These are phyloP conservation scores for Cryptomeria japonica DNA, from an alignment of 75 land plant species.

Conservation along the genomic window DNA sequence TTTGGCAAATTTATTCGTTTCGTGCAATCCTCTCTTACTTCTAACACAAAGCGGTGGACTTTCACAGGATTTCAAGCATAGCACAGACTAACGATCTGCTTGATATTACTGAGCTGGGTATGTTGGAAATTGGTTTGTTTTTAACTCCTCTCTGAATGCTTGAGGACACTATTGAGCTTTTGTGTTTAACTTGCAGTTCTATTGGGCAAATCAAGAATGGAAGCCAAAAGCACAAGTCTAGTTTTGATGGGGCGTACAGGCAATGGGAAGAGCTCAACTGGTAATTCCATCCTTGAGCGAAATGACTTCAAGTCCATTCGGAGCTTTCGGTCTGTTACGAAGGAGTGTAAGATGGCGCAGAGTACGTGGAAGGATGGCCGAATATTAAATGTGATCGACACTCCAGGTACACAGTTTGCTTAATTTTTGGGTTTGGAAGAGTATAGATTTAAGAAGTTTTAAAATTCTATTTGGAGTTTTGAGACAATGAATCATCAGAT, in stretches of 20 bases:
- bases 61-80: no score
- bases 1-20: no score
- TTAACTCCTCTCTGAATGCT: no score
- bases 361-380: constrained; percentile 63
- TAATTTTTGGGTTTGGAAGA: no score
- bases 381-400: constrained; percentile 69
- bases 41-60: no score
- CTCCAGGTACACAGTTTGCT: constrained; percentile 58
- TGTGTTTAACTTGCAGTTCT: neutral
- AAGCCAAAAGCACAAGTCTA: constrained; percentile 46
- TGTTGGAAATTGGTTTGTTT: no score
- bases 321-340: constrained; percentile 54
- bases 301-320: constrained; percentile 54
- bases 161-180: no score
- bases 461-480: no score
- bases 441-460: no score
- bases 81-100: no score
- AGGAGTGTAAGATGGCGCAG: constrained; percentile 53
- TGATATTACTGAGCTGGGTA: no score
- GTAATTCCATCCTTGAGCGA: constrained; percentile 68
- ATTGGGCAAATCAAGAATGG: neutral
- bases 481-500: neutral
- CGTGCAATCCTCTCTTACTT: no score
- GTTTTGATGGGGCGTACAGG: constrained; percentile 53
- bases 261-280: constrained; percentile 68